phyloP scores from a whole-genome alignment of 805 yeast genomes.

The Candida coquimbonensis region DNA sequence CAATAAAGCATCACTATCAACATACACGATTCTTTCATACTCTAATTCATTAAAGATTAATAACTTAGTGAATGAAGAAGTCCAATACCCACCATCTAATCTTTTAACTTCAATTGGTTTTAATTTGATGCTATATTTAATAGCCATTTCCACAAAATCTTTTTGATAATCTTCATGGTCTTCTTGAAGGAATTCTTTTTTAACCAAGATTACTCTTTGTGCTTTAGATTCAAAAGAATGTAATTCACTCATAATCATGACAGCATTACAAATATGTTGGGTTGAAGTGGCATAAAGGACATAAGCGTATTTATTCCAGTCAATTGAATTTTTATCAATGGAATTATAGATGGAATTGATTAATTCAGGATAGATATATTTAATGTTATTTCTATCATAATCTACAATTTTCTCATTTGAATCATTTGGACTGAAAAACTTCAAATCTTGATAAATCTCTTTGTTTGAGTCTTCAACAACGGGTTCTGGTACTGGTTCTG shows the following conservation, averaged over 20 bases:
- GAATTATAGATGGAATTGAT: slow-evolving; percentile 13
- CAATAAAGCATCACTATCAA: slow-evolving; percentile 51
- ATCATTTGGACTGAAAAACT: not conserved
- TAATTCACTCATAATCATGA: slow-evolving; percentile 39
- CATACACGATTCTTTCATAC: slow-evolving; percentile 45
- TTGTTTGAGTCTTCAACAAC: too few relatives aligned
- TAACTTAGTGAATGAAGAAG: slow-evolving; percentile 47
- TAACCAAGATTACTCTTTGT: slow-evolving; percentile 38
- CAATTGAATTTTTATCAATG: slow-evolving; percentile 18
- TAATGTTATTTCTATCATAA: slow-evolving; percentile 16
- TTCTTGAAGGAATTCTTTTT: slow-evolving; percentile 21
- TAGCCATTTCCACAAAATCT: slow-evolving; percentile 1
- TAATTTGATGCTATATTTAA: slow-evolving; percentile 7
- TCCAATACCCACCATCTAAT: slow-evolving; percentile 3
- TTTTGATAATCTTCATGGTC: slow-evolving; percentile 4
- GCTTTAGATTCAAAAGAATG: slow-evolving; percentile 34
- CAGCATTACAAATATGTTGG: slow-evolving; percentile 43
- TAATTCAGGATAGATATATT: slow-evolving; percentile 18
- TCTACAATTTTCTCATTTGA: slow-evolving; percentile 7
- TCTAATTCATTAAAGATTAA: slow-evolving; percentile 41
- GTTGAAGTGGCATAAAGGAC: slow-evolving; percentile 53
- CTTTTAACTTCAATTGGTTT: slow-evolving; percentile 12
- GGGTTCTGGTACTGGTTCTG: too few relatives aligned
- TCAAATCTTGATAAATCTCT: not conserved
- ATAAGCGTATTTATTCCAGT: slow-evolving; percentile 45